Conservation (phyloP, 2,329 filamentous ascomycete genomes). For the Colletotrichum plurivorum region DNA sequence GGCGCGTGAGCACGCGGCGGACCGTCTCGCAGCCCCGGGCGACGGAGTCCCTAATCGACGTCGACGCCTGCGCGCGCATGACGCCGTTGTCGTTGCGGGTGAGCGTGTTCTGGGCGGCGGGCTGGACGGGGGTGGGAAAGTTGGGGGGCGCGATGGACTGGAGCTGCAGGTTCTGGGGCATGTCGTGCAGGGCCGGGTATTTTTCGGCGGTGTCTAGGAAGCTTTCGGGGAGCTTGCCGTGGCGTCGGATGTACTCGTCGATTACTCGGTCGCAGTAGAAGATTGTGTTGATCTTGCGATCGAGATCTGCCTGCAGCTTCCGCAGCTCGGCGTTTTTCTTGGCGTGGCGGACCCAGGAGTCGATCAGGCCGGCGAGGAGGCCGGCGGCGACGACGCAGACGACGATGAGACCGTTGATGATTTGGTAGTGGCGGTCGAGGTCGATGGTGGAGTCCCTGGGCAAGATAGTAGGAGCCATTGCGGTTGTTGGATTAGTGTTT, state of each 20-base stretch:
- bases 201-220: not conserved
- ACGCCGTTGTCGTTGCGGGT: too few relatives aligned
- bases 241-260: not conserved
- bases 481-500: too few relatives aligned
- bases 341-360: not conserved
- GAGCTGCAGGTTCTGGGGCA: not conserved
- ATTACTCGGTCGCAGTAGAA: too few relatives aligned
- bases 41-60: too few relatives aligned
- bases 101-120: too few relatives aligned
- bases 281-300: too few relatives aligned
- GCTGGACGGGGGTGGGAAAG: too few relatives aligned
- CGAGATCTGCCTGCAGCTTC: not conserved
- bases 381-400: not conserved
- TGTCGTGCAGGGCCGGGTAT: not conserved
- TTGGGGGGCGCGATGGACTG: too few relatives aligned
- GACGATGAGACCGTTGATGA: not conserved
- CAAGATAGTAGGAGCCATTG: not conserved
- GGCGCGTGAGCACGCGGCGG: too few relatives aligned
- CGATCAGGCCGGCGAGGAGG: not conserved
- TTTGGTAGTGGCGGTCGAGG: not conserved
- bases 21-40: too few relatives aligned
- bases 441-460: not conserved
- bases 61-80: too few relatives aligned
- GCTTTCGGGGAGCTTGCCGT: not conserved
- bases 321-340: not conserved